These are phyloP conservation scores for Eutrema heterophyllum DNA, from an alignment of 345 rosid genomes.

Conservation along the genomic window DNA sequence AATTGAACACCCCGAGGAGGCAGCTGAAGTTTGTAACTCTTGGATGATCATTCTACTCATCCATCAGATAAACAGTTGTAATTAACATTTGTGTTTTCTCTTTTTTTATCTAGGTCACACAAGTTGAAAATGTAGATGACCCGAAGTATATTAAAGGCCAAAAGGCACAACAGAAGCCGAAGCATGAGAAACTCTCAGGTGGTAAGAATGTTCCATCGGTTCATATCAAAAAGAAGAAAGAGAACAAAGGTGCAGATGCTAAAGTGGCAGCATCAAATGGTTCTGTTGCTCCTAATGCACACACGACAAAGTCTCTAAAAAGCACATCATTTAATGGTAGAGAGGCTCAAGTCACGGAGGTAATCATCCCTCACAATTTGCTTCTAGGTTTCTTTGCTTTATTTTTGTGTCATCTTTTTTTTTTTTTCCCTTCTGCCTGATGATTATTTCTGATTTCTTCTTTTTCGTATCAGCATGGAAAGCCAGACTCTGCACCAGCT, in stretches of 20 bases:
- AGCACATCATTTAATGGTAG: slow-evolving; percentile 49
- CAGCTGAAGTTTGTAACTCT: slow-evolving; percentile 39
- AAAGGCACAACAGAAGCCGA: slow-evolving; percentile 46
- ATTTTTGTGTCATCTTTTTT: background rate
- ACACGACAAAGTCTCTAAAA: slow-evolving; percentile 43
- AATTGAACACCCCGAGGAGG: slow-evolving; percentile 28
- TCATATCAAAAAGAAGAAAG: slow-evolving; percentile 44
- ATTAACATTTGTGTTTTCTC: background rate
- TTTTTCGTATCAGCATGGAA: slow-evolving; percentile 51
- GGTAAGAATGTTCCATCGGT: slow-evolving; percentile 41
- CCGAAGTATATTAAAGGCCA: slow-evolving; percentile 33
- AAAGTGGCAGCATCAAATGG: slow-evolving; percentile 47
- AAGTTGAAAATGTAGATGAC: slow-evolving; percentile 33
- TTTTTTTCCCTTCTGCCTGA: slow-evolving; percentile 20
- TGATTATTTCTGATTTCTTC: slow-evolving; percentile 22
- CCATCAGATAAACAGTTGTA: background rate
- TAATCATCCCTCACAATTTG: slow-evolving; percentile 11
- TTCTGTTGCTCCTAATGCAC: slow-evolving; percentile 36
- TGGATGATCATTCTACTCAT: background rate
- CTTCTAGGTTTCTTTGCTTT: background rate
- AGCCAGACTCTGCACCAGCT: slow-evolving; percentile 40
- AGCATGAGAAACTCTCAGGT: slow-evolving; percentile 44
- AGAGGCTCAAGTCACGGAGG: slow-evolving; percentile 46
- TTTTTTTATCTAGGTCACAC: slow-evolving; percentile 37
- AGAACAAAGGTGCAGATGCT: slow-evolving; percentile 34